Percentiles rank a stretch among this genome's conserved stretches.
These are phyloP conservation scores for Acanthamoeba royreba DNA, from an alignment of 208 protist genomes.

Conservation along the genomic window DNA sequence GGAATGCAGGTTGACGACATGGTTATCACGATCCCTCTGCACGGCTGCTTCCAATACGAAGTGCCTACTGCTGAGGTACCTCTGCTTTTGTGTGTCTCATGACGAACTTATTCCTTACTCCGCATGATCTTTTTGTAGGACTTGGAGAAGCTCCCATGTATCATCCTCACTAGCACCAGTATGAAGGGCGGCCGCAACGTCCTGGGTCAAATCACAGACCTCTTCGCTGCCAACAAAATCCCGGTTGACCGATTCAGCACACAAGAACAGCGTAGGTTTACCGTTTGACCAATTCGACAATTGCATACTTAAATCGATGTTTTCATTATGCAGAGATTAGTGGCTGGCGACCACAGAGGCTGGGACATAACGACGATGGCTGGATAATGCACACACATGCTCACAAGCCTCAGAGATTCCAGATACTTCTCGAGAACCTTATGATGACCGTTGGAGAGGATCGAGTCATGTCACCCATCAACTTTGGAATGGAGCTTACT, in stretches of 20 bases:
- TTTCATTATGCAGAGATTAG: not conserved
- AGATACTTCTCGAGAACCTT: not conserved
- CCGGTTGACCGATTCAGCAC: not conserved
- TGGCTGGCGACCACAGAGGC: not conserved
- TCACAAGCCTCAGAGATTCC: conserved; percentile 9
- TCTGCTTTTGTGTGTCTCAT: not conserved
- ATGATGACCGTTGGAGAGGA: not conserved
- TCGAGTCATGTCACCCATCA: not conserved
- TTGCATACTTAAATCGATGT: too few species aligned
- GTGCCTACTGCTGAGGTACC: not conserved
- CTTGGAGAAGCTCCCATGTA: not conserved
- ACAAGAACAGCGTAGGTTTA: not conserved
- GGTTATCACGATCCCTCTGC: conserved; percentile 2
- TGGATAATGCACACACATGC: not conserved
- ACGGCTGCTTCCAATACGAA: not conserved
- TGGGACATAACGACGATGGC: not conserved
- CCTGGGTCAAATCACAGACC: not conserved
- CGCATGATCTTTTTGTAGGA: too few species aligned
- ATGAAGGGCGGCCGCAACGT: not conserved
- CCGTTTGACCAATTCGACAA: too few species aligned
- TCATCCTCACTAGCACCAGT: not conserved
- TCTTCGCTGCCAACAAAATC: not conserved
- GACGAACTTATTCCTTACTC: not conserved
- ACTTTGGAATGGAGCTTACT: conserved; percentile 6
- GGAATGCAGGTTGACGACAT: not conserved